Evolutionary conservation across 139 green algal species (phyloP).

Genomic region (Desmodesmus armatus): DNA sequence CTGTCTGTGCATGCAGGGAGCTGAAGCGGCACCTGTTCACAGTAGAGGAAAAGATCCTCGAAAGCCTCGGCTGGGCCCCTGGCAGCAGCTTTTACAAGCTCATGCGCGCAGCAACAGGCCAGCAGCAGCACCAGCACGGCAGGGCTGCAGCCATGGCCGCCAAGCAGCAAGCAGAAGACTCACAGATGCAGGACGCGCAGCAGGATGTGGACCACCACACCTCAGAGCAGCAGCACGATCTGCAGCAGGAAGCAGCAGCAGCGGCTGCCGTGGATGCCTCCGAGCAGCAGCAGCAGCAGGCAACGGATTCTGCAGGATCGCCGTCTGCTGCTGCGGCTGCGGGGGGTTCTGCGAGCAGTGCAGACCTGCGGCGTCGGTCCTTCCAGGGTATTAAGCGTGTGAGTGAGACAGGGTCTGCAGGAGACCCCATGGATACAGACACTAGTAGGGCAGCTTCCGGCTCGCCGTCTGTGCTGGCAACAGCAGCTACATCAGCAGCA

Average conservation of each 20-base stretch:
- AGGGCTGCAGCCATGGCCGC: neutral
- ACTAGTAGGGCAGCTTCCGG: too few species aligned
- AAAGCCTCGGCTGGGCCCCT: constrained; percentile 76
- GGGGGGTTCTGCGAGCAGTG: too few species aligned
- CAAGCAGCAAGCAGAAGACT: neutral
- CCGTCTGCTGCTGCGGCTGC: neutral
- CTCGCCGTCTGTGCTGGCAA: too few species aligned
- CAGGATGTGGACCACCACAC: neutral
- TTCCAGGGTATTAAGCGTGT: too few species aligned
- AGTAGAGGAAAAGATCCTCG: constrained; percentile 82
- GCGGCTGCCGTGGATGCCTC: neutral
- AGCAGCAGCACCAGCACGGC: constrained; percentile 12
- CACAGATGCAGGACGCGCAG: neutral
- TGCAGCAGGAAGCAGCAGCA: constrained; percentile 7
- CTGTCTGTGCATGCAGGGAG: constrained; percentile 54
- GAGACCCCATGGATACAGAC: too few species aligned
- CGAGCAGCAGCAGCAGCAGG: constrained; percentile 17
- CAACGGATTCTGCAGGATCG: neutral
- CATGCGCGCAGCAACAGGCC: constrained; percentile 43
- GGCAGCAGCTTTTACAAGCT: constrained; percentile 75
- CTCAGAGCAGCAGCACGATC: constrained; percentile 1
- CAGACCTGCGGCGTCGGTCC: too few species aligned
- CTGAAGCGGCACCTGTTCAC: constrained; percentile 80
- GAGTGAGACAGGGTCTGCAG: too few species aligned
- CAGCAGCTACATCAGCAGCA: too few species aligned